A percentile compares a stretch with the other conserved stretches of the same genome.
These are phyloP conservation scores for Aegilops speltoides DNA, from an alignment of 176 grass and related monocot species.

Conservation along the genomic window DNA sequence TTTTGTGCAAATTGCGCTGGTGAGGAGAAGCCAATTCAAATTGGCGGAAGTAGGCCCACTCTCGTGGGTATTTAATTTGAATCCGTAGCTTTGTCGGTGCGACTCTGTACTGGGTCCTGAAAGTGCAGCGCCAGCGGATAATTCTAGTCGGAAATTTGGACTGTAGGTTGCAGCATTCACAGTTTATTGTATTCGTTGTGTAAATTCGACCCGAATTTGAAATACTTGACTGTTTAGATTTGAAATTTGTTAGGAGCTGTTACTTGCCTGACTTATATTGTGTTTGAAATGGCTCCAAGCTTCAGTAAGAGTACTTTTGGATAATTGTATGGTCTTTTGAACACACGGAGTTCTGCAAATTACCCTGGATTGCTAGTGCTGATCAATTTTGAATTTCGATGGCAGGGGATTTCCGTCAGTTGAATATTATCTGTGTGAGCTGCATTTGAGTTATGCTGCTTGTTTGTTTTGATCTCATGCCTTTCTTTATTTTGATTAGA, in stretches of 20 bases:
- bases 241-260: background rate
- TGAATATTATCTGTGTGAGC: slow-evolving; percentile 1
- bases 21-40: background rate
- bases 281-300: background rate
- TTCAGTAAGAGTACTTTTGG: slow-evolving; percentile 1
- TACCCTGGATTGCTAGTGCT: background rate
- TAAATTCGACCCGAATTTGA: background rate
- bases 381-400: background rate
- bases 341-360: background rate
- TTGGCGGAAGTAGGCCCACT: background rate
- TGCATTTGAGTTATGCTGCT: slow-evolving; percentile 7
- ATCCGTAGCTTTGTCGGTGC: background rate
- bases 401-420: background rate
- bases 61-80: background rate
- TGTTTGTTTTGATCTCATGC: slow-evolving; percentile 19
- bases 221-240: background rate
- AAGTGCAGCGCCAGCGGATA: background rate
- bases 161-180: background rate
- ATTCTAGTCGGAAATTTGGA: background rate
- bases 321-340: background rate
- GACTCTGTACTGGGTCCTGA: background rate
- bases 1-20: background rate
- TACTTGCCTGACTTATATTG: background rate
- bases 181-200: background rate
- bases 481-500: background rate